Base-by-base conservation (phyloP, 2,329 filamentous ascomycete genomes). In the Verticillium zaregamsianum region DNA sequence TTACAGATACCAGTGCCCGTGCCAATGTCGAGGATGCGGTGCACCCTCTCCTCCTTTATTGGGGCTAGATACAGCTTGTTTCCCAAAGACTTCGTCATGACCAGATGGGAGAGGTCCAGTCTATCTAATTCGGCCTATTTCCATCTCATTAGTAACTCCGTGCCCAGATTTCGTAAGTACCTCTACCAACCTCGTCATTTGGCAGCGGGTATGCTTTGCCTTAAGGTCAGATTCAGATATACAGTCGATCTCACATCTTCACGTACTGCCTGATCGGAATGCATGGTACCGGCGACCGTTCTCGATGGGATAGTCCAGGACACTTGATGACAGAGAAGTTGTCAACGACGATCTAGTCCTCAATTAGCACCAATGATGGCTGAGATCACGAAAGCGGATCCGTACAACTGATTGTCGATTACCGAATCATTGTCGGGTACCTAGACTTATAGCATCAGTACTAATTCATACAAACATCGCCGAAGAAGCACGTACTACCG, bases 1-100 rank as follows among this genome's bases (percentile, higher is more conserved):
- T 28, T 5, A 28, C 28, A 28, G 3, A 84, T 79, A 32, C 84
- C 84, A 1, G 83, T 83, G 31, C 85, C 85, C 2, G 83, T 86
- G 56, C 83, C 81, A 11, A 86, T 72, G 62, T 84, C 82, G 23
- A 86, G 69, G 3, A 67, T 63, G 39, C 59, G 68, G 17, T n/a
- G 37, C 37, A 40, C 15, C 17, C 17, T 40, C 1, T 40, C 15
- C 37, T 40, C 12, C 61, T 8, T 61, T 15, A 33, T 35, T 14
- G 58, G 67, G 45, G 55, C 68, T 4, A 69, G 40, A 8, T 67
- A 58, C 33, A 70, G 65, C 49, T 66, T 64, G 28, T 28, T 55
- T 64, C 65, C n/a, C 68, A 66, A n/a, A 68, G 64, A 3, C 66
- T 69, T 23, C 67, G 52, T 39, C 66, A 70, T 15, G 28, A 71